phyloP scores from a whole-genome alignment of 768 basidiomycete species.

The Suillus lakei region DNA sequence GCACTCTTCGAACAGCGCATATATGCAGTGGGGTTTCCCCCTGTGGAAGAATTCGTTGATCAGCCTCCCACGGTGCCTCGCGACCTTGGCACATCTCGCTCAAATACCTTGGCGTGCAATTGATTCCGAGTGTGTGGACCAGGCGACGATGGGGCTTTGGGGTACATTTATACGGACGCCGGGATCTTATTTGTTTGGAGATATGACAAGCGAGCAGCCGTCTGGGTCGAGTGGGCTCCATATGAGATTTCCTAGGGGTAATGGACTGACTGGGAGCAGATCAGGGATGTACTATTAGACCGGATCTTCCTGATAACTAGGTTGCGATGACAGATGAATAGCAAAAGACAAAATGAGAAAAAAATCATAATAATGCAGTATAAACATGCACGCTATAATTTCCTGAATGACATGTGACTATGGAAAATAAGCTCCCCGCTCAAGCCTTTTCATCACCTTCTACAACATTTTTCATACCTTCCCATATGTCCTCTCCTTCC shows the following conservation, averaged over 20 bases:
- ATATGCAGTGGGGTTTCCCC: not conserved
- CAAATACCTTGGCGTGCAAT: not conserved
- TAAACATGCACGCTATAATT: not conserved
- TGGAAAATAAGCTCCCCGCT: conserved; percentile 9
- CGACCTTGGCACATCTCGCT: not conserved
- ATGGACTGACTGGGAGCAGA: no score
- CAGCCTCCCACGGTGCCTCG: not conserved
- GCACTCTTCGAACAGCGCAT: not conserved
- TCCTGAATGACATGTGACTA: not conserved
- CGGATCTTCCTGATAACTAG: no score
- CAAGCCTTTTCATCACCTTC: conserved; percentile 40
- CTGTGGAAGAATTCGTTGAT: not conserved
- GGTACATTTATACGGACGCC: not conserved
- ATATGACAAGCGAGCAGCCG: not conserved
- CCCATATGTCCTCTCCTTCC: conserved; percentile 71
- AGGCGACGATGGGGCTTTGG: not conserved
- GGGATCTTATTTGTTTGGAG: not conserved
- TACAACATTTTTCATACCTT: conserved; percentile 59
- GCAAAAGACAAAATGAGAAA: not conserved
- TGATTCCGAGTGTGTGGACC: not conserved
- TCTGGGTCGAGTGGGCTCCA: not conserved
- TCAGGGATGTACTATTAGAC: not conserved
- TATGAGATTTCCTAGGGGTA: not conserved
- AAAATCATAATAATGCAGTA: not conserved
- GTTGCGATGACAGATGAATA: no score